Percentiles rank a stretch among this genome's conserved stretches.
Conservation (phyloP, 1,284 basidiomycete genomes). For the Ceratobasidium sp. region DNA sequence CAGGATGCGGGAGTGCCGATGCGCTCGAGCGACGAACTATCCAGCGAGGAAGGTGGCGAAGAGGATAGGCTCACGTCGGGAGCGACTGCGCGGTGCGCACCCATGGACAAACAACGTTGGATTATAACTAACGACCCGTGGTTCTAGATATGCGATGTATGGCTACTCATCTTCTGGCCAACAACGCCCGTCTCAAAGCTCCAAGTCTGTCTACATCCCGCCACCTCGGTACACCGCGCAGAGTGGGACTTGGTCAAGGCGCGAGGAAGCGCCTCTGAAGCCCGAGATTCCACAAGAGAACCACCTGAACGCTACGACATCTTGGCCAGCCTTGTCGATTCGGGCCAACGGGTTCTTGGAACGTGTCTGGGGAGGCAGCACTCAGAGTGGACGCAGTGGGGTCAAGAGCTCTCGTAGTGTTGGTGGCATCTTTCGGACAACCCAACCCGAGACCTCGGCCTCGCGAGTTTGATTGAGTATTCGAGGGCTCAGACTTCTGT, state of each 20-base stretch:
- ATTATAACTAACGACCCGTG: neutral
- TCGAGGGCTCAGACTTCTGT: conserved; percentile 1
- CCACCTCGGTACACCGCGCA: neutral
- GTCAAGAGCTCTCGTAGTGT: conserved; percentile 36
- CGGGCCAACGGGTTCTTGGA: conserved; percentile 37
- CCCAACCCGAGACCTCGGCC: neutral
- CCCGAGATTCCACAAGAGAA: neutral
- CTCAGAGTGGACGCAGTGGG: neutral
- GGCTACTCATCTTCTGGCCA: neutral
- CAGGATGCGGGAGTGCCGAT: neutral
- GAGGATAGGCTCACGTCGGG: neutral
- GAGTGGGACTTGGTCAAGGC: conserved; percentile 5
- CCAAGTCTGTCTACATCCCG: neutral
- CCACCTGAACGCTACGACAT: conserved; percentile 7
- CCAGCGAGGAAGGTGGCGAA: neutral
- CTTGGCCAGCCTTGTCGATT: conserved; percentile 29
- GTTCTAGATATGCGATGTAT: conserved; percentile 9
- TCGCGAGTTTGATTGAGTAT: conserved; percentile 27
- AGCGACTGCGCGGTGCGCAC: neutral
- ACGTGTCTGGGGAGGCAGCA: conserved; percentile 34
- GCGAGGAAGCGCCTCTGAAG: neutral
- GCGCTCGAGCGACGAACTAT: neutral
- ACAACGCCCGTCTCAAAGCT: neutral
- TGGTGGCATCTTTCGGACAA: conserved; percentile 30
- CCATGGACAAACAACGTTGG: neutral